Conservation (phyloP, 2,329 filamentous ascomycete genomes). For the Epichloe sibirici region DNA sequence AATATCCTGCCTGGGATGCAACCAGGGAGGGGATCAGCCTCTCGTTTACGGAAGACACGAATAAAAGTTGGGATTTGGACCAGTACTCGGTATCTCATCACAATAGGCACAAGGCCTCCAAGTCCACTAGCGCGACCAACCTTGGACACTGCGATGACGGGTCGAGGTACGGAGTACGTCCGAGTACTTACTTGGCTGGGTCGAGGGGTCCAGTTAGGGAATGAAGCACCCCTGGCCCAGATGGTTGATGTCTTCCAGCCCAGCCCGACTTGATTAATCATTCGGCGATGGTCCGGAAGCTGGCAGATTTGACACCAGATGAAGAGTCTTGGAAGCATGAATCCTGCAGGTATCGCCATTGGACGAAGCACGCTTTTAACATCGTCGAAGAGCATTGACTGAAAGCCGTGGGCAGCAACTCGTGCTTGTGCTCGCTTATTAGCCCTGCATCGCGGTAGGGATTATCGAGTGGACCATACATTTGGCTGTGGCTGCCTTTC, state of each 20-base stretch:
- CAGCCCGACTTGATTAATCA: background rate
- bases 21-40: slow-evolving; percentile 1
- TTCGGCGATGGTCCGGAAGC: background rate
- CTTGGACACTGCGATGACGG: background rate
- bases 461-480: background rate
- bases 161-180: background rate
- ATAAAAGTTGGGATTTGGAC: background rate
- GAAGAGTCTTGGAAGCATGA: background rate
- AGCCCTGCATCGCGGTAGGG: background rate
- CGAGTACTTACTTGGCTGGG: background rate
- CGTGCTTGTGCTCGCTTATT: background rate
- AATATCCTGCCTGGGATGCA: slow-evolving; percentile 9
- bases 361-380: background rate
- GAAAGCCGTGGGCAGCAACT: background rate
- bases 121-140: background rate
- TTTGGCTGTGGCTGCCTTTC: background rate
- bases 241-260: background rate
- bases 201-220: background rate
- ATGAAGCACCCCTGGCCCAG: background rate
- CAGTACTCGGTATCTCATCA: background rate
- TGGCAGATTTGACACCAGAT: background rate
- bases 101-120: background rate
- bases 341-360: background rate
- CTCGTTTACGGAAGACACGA: background rate
- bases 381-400: background rate